Evolutionary conservation across 345 rosid species (phyloP).

Genomic region (Streptanthus diversifolius): DNA sequence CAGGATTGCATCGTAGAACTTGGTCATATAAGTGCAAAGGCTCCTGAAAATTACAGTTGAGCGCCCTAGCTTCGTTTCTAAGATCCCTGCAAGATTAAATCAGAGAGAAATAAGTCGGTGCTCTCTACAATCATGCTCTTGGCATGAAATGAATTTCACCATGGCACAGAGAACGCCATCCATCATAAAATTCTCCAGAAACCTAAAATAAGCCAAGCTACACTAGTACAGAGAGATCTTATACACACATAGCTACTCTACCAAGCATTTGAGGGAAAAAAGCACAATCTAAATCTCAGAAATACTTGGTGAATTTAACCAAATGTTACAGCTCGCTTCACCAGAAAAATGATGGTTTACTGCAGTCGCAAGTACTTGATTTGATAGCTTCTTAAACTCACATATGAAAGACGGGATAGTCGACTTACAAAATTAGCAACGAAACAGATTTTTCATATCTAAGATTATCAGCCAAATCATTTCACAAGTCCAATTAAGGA

Average conservation of each 20-base stretch:
- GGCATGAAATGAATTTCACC: not conserved
- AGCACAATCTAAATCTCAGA: not conserved
- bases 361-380: not conserved
- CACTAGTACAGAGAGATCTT: not conserved
- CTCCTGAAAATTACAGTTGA: conserved; percentile 36
- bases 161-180: not conserved
- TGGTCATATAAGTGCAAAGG: conserved; percentile 55
- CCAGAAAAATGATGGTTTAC: not conserved
- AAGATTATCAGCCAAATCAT: not conserved
- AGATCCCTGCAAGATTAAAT: conserved; percentile 52
- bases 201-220: not conserved
- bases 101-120: not conserved
- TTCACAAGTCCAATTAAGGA: not conserved
- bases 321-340: not conserved
- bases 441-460: not conserved
- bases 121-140: not conserved
- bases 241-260: not conserved
- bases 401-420: not conserved
- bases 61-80: conserved; percentile 46
- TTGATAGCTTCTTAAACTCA: not conserved
- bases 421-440: not conserved
- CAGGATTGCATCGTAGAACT: conserved; percentile 60
- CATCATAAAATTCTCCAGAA: not conserved
- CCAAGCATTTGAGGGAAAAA: not conserved
- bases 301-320: not conserved